phyloP scores from a whole-genome alignment of 495 filamentous ascomycete genomes.

The Penicillium fimorum region DNA sequence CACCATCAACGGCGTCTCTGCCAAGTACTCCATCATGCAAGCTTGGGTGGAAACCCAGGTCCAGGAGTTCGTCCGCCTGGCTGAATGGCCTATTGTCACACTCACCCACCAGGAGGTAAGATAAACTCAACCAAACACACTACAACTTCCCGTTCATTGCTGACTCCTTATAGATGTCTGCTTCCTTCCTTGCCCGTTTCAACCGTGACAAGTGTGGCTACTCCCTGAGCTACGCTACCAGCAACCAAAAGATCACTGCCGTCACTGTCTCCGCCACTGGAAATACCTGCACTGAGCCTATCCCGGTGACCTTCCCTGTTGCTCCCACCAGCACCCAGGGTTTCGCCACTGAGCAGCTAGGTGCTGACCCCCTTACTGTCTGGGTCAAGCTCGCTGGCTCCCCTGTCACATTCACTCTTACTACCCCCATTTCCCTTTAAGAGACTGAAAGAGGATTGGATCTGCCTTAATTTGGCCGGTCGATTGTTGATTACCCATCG shows the following conservation, averaged over 20 bases:
- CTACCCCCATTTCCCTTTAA: conserved; percentile 44
- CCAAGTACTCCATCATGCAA: conserved; percentile 55
- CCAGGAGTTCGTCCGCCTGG: conserved; percentile 56
- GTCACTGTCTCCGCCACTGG: conserved; percentile 51
- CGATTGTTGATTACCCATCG: conserved; percentile 4
- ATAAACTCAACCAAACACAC: neutral
- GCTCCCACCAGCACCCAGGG: conserved; percentile 40
- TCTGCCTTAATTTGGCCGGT: neutral
- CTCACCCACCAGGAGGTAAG: conserved; percentile 53
- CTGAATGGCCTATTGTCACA: conserved; percentile 57
- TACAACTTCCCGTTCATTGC: neutral
- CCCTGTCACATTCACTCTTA: conserved; percentile 51
- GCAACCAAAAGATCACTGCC: conserved; percentile 45
- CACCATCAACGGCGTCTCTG: conserved; percentile 51
- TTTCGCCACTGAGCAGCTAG: conserved; percentile 54
- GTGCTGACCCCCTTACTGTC: conserved; percentile 57
- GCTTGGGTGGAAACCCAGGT: conserved; percentile 60
- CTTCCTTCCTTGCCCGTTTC: conserved; percentile 50
- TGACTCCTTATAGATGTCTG: conserved; percentile 40
- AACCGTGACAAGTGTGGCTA: conserved; percentile 55
- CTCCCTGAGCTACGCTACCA: conserved; percentile 45
- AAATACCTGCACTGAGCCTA: conserved; percentile 50
- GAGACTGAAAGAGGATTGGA: neutral
- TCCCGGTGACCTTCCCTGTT: conserved; percentile 58
- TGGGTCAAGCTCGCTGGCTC: conserved; percentile 56